Percentiles rank a stretch among this genome's conserved stretches.
These are phyloP conservation scores for Komagataella mondaviorum DNA, from an alignment of 805 yeast genomes.

Conservation along the genomic window DNA sequence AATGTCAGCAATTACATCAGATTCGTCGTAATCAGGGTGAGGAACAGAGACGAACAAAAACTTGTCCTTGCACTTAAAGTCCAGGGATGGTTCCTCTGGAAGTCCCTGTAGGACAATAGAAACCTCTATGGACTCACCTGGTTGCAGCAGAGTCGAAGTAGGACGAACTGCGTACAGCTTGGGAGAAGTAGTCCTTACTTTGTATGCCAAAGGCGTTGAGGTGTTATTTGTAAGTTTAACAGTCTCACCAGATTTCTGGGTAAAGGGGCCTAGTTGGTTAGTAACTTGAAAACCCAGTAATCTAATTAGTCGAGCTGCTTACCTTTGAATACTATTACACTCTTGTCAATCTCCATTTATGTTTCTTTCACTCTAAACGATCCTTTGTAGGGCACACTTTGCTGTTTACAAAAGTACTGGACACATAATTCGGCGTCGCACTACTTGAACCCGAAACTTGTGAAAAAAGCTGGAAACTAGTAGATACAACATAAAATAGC, in stretches of 20 bases:
- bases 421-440: not conserved
- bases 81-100: constrained; percentile 58
- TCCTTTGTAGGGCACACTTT: not conserved
- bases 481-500: not conserved
- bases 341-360: constrained; percentile 63
- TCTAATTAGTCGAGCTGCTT: constrained; percentile 21
- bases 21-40: constrained; percentile 43
- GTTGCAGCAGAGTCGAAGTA: constrained; percentile 1
- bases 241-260: constrained; percentile 54
- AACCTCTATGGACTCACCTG: constrained; percentile 63
- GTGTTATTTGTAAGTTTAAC: constrained; percentile 47
- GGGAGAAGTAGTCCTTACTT: constrained; percentile 97
- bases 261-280: constrained; percentile 48
- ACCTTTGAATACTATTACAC: constrained; percentile 65
- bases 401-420: not conserved
- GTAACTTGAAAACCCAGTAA: not conserved
- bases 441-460: not conserved
- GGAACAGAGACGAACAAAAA: constrained; percentile 83
- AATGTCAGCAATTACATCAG: constrained; percentile 43
- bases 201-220: constrained; percentile 60
- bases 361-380: not conserved
- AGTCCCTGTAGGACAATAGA: constrained; percentile 80
- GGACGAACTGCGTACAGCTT: constrained; percentile 27
- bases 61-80: constrained; percentile 79
- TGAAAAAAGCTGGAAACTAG: not conserved